phyloP scores from a whole-genome alignment of 2,329 filamentous ascomycete species.

The Ascochyta clinopodiicola region DNA sequence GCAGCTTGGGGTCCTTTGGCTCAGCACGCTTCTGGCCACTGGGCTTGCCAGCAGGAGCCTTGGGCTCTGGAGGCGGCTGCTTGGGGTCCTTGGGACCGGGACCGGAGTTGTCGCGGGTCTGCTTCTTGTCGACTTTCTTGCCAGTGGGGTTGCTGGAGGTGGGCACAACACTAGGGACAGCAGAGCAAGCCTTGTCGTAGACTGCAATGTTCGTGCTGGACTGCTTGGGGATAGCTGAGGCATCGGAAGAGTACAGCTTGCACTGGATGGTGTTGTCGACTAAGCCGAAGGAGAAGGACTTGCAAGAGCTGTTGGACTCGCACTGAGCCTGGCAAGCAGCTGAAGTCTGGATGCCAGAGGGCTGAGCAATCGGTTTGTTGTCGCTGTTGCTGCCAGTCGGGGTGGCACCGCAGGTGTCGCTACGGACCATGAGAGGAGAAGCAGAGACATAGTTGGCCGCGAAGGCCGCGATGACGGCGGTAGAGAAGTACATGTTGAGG shows the following conservation, averaged over 20 bases:
- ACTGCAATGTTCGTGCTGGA: slow-evolving; percentile 19
- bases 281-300: slow-evolving; percentile 24
- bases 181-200: slow-evolving; percentile 23
- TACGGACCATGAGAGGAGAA: slow-evolving; percentile 14
- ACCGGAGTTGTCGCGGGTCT: neutral
- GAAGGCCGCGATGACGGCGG: slow-evolving; percentile 17
- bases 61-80: neutral
- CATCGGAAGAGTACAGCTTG: slow-evolving; percentile 20
- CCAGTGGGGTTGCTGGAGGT: slow-evolving; percentile 24
- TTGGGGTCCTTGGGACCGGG: neutral
- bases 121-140: slow-evolving; percentile 7
- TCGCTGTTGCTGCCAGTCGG: slow-evolving; percentile 16
- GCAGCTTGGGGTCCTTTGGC: neutral
- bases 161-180: slow-evolving; percentile 18
- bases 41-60: neutral
- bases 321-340: slow-evolving; percentile 16
- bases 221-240: slow-evolving; percentile 16
- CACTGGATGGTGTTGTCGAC: slow-evolving; percentile 24
- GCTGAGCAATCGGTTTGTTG: slow-evolving; percentile 15
- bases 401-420: slow-evolving; percentile 18
- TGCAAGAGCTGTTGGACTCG: slow-evolving; percentile 18
- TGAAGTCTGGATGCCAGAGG: slow-evolving; percentile 16
- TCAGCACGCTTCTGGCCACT: too few species aligned
- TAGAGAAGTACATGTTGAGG: slow-evolving; percentile 22
- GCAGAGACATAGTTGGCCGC: slow-evolving; percentile 17